A percentile compares a stretch with the other conserved stretches of the same genome.
Conservation (phyloP, 1,284 basidiomycete species). For the Spongispora temasekensis region DNA sequence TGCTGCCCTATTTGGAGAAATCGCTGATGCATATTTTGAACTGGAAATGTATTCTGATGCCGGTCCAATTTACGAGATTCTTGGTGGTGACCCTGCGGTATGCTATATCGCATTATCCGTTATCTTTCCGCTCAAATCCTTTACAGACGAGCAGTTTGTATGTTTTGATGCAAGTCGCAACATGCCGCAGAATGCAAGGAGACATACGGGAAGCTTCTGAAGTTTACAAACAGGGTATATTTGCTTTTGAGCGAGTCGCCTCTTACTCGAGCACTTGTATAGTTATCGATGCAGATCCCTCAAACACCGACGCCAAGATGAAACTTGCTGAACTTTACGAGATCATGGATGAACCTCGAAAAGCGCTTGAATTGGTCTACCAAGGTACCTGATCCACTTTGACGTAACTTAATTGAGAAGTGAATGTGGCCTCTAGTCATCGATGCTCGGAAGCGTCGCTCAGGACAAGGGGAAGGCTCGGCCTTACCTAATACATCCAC, state of each 20-base stretch:
- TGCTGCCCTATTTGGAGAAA: constrained; percentile 76
- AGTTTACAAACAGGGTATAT: constrained; percentile 78
- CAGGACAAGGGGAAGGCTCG: constrained; percentile 33
- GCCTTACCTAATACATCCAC: constrained; percentile 28
- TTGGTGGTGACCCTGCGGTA: constrained; percentile 23
- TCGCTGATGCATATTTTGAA: constrained; percentile 85
- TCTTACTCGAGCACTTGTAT: background rate
- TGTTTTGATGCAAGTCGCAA: constrained; percentile 26
- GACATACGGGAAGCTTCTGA: constrained; percentile 77
- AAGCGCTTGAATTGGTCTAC: constrained; percentile 84
- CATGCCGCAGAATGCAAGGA: constrained; percentile 55
- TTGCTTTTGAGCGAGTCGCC: background rate
- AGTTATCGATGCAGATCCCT: constrained; percentile 77
- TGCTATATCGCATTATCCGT: background rate
- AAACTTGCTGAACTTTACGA: constrained; percentile 91
- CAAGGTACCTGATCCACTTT: constrained; percentile 56
- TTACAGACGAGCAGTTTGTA: constrained; percentile 22
- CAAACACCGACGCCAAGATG: constrained; percentile 81
- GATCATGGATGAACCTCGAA: constrained; percentile 73
- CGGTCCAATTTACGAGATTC: constrained; percentile 20
- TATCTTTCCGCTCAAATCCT: background rate
- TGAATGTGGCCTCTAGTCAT: constrained; percentile 13
- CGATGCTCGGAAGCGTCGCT: constrained; percentile 43
- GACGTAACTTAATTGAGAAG: background rate
- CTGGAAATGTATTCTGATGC: constrained; percentile 46